Percentiles rank a stretch among this genome's conserved stretches.
Conservation (phyloP, 78 protist species). For the Emiliania huxleyi region DNA sequence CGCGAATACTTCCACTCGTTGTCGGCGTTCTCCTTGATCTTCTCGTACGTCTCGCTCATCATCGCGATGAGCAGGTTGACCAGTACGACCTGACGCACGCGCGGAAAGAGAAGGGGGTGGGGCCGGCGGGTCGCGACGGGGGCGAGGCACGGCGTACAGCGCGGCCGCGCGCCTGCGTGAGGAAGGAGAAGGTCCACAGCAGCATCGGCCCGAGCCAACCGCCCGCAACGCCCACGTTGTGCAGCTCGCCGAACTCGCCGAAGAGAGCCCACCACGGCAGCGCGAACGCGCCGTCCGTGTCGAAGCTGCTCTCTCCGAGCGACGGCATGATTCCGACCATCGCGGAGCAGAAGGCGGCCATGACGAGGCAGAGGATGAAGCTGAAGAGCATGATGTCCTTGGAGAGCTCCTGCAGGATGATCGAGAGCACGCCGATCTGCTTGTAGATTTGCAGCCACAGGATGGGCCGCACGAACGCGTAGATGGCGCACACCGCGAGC, state of each 20-base stretch:
- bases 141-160: no score
- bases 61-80: slow-evolving; percentile 4
- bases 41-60: not conserved
- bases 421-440: no score
- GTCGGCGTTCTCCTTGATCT: not conserved
- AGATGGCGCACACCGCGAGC: not conserved
- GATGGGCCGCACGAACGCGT: no score
- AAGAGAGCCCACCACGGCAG: not conserved
- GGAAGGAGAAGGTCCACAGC: not conserved
- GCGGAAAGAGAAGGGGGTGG: no score
- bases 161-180: no score
- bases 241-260: not conserved
- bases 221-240: not conserved
- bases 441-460: no score
- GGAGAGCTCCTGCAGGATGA: not conserved
- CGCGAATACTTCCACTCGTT: not conserved
- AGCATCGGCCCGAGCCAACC: not conserved
- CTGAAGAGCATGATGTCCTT: not conserved
- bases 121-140: no score
- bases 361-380: not conserved
- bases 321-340: no score
- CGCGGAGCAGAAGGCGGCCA: not conserved
- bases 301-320: not conserved
- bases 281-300: not conserved
- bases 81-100: not conserved